These are phyloP conservation scores for Monascus ruber DNA, from an alignment of 2,329 filamentous ascomycete genomes.

Conservation along the genomic window DNA sequence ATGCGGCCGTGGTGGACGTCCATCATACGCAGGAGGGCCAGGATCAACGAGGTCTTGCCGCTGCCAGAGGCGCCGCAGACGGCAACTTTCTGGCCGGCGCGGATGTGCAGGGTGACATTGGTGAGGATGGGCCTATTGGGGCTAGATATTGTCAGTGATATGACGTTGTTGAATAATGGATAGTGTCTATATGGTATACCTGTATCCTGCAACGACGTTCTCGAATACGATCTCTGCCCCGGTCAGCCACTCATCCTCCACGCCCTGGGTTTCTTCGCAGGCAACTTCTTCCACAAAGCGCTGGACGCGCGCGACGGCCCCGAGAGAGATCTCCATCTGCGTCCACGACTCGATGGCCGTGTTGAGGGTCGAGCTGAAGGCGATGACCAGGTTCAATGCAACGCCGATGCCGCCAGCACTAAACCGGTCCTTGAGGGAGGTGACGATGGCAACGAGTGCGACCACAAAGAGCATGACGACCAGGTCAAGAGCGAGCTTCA, in stretches of 20 bases:
- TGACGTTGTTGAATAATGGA: constrained; percentile 5
- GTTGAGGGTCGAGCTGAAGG: background rate
- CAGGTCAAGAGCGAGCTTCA: constrained; percentile 30
- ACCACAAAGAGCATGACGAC: constrained; percentile 20
- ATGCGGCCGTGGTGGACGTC: constrained; percentile 15
- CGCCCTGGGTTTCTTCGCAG: background rate
- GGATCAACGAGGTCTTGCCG: constrained; percentile 12
- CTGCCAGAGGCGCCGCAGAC: constrained; percentile 17
- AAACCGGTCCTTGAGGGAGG: background rate
- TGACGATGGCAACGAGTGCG: background rate
- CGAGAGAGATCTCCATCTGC: background rate
- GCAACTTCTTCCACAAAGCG: background rate
- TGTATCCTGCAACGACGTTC: background rate
- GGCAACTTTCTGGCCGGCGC: constrained; percentile 17
- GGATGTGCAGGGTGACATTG: constrained; percentile 13
- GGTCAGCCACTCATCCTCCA: background rate
- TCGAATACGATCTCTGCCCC: background rate
- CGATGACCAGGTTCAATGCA: background rate
- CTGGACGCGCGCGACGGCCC: background rate
- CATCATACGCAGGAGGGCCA: constrained; percentile 13
- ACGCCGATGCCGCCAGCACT: background rate
- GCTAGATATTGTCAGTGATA: too few relatives aligned
- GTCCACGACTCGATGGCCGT: background rate
- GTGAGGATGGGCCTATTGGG: constrained; percentile 14
- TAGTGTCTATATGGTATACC: background rate